These are phyloP conservation scores for Physocladia obscura DNA, from an alignment of 192 early-diverging fungal genomes.

Conservation along the genomic window DNA sequence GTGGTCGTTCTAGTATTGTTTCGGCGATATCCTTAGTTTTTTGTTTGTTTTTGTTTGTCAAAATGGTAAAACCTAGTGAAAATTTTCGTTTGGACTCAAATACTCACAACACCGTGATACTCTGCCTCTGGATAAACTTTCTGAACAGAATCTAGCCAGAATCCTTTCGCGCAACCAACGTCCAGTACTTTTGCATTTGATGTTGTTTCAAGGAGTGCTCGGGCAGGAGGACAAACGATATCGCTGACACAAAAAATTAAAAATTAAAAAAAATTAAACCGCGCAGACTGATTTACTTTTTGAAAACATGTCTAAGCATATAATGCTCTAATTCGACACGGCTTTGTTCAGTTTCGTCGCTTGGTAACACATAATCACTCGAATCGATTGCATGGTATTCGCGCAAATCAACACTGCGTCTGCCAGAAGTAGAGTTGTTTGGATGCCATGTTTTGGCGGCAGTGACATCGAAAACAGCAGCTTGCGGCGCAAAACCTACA, in stretches of 20 bases:
- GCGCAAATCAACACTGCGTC: background rate
- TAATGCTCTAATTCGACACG: background rate
- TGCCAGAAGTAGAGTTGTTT: background rate
- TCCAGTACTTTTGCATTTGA: background rate
- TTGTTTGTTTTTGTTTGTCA: too few species aligned
- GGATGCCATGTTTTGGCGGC: background rate
- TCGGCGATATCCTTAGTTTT: slow-evolving; percentile 5
- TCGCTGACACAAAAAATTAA: background rate
- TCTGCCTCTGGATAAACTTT: background rate
- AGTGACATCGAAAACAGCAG: too few species aligned
- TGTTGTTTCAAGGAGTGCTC: background rate
- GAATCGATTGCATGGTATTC: background rate
- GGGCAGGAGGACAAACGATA: background rate
- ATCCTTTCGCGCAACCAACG: background rate
- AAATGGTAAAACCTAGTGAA: too few species aligned
- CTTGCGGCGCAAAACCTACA: too few species aligned
- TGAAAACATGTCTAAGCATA: background rate
- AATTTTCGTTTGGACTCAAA: too few species aligned
- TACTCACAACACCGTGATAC: slow-evolving; percentile 1
- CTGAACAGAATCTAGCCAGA: background rate
- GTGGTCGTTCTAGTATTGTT: background rate
- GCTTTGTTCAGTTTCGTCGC: background rate
- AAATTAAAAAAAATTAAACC: background rate
- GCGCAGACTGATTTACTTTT: background rate
- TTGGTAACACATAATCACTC: background rate